Percentiles rank a stretch among this genome's conserved stretches.
phyloP scores from a whole-genome alignment of 371 early-diverging fungal genomes.

The Mortierella sp. region DNA sequence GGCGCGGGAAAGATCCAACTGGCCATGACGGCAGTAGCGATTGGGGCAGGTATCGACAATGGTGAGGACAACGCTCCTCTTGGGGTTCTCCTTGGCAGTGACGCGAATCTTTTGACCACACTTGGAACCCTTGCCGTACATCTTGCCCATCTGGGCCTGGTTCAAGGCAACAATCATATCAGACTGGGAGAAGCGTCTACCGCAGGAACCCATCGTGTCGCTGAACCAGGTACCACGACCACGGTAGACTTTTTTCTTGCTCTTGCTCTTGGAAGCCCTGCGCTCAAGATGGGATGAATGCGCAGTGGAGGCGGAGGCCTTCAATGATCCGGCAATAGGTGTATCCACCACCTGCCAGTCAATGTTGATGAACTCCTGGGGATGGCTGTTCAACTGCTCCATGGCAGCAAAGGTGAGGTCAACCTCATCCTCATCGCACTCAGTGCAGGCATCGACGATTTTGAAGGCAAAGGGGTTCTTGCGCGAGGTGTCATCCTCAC shows the following conservation, averaged over 20 bases:
- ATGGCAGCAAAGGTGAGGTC: constrained; percentile 22
- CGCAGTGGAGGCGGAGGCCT: background rate
- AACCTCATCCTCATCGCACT: constrained; percentile 22
- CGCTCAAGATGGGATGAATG: too few species aligned
- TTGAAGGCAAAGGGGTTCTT: constrained; percentile 17
- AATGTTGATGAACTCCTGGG: constrained; percentile 3
- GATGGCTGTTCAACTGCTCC: constrained; percentile 9
- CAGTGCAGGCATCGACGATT: constrained; percentile 29
- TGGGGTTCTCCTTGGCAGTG: constrained; percentile 25
- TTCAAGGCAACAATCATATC: constrained; percentile 52
- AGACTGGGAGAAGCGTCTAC: constrained; percentile 30
- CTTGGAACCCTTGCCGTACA: constrained; percentile 40
- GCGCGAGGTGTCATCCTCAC: constrained; percentile 11
- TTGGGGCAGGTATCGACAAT: constrained; percentile 45
- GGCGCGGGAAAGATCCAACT: constrained; percentile 21
- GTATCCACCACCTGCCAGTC: constrained; percentile 33
- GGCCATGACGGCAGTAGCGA: constrained; percentile 21
- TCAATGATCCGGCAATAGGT: background rate
- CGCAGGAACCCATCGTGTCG: constrained; percentile 43
- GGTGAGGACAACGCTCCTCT: constrained; percentile 18
- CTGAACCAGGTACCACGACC: constrained; percentile 52
- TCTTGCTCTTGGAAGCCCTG: constrained; percentile 6
- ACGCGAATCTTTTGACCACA: constrained; percentile 46
- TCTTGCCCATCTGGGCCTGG: constrained; percentile 42
- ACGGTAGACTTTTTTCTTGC: constrained; percentile 4